phyloP scores from a whole-genome alignment of 495 filamentous ascomycete species.

The Aspergillus sclerotiicarbonarius region DNA sequence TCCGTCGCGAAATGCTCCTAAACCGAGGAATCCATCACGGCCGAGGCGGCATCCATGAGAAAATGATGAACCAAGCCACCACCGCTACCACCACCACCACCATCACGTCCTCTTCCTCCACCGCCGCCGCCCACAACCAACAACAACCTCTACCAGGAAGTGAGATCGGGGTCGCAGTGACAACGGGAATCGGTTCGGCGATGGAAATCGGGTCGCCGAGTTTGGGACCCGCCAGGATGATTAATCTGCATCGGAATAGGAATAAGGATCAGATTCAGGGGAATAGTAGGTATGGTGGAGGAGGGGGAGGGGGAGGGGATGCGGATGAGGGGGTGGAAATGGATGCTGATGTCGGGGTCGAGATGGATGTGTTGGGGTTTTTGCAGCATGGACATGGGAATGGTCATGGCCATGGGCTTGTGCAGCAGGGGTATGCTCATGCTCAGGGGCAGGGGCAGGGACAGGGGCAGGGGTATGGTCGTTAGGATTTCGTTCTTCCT shows the following conservation, averaged over 20 bases:
- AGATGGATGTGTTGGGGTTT: slow-evolving; percentile 1
- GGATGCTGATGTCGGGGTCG: neutral
- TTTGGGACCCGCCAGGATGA: too few relatives aligned
- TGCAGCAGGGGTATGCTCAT: too few relatives aligned
- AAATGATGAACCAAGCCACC: slow-evolving; percentile 22
- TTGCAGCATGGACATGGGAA: too few relatives aligned
- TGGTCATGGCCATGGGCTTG: too few relatives aligned
- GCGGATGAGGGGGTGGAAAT: slow-evolving; percentile 3
- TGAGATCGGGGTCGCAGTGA: too few relatives aligned
- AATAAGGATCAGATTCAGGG: neutral
- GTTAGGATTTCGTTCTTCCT: too few relatives aligned
- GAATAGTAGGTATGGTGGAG: too few relatives aligned
- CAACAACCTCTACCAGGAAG: too few relatives aligned
- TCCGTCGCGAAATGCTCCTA: slow-evolving; percentile 15
- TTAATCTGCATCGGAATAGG: neutral
- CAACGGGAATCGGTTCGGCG: too few relatives aligned
- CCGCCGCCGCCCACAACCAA: neutral
- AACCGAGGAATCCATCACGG: slow-evolving; percentile 15
- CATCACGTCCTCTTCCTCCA: too few relatives aligned
- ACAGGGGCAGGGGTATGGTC: neutral
- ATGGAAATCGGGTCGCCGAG: too few relatives aligned
- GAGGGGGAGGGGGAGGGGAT: neutral
- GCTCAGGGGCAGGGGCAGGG: neutral
- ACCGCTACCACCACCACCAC: neutral
- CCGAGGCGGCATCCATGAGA: slow-evolving; percentile 21